Evolutionary conservation across 2,329 filamentous ascomycete species (phyloP).

Genomic region (Colletotrichum agaves): DNA sequence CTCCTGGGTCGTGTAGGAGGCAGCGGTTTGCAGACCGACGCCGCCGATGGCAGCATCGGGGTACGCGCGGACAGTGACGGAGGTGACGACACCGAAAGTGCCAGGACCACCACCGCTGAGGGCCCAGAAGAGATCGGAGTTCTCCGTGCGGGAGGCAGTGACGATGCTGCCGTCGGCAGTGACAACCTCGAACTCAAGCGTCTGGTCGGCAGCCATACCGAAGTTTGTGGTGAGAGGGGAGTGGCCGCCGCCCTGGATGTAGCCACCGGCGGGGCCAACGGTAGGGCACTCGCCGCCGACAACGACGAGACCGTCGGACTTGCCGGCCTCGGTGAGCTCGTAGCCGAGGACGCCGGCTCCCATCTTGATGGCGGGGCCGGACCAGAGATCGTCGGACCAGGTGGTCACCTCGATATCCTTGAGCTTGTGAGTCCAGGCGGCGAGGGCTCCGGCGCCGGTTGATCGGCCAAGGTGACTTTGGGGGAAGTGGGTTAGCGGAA

Average conservation of each 20-base stretch:
- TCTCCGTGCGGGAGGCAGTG: conserved; percentile 56
- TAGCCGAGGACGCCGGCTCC: conserved; percentile 63
- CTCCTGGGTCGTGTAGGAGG: conserved; percentile 43
- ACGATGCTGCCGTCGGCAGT: conserved; percentile 60
- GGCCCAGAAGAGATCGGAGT: conserved; percentile 73
- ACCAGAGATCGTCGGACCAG: conserved; percentile 55
- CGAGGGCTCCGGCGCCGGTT: conserved; percentile 52
- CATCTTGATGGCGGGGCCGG: conserved; percentile 61
- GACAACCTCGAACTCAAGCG: conserved; percentile 67
- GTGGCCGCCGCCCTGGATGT: conserved; percentile 70
- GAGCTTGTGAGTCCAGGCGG: conserved; percentile 52
- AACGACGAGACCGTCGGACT: conserved; percentile 43
- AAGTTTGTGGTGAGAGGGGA: conserved; percentile 62
- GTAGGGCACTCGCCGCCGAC: conserved; percentile 62
- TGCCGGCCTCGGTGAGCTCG: conserved; percentile 49
- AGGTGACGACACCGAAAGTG: conserved; percentile 67
- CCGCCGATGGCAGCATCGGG: conserved; percentile 55
- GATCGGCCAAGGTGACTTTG: conserved; percentile 49
- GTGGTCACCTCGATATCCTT: conserved; percentile 54
- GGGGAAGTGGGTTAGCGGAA: conserved; percentile 42
- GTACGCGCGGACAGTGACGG: conserved; percentile 64
- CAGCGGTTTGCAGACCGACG: conserved; percentile 50
- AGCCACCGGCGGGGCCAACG: conserved; percentile 70
- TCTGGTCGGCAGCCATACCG: conserved; percentile 70
- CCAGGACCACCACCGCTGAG: conserved; percentile 68